A percentile compares a stretch with the other conserved stretches of the same genome.
Evolutionary conservation across 2,329 filamentous ascomycete species (phyloP).

Genomic region (Madurella mycetomatis): DNA sequence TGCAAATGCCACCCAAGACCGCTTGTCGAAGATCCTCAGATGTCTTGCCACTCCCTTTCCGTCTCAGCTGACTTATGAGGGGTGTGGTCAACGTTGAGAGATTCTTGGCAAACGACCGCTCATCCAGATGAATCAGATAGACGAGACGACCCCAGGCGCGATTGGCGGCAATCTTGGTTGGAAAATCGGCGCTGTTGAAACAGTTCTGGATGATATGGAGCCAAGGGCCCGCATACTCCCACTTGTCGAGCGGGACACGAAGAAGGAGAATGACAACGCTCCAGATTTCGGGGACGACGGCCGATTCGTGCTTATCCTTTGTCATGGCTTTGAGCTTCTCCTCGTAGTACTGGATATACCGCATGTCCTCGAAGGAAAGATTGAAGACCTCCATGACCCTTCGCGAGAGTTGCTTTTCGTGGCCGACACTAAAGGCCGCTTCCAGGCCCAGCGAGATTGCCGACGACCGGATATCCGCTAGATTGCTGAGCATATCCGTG

Average conservation of each 20-base stretch:
- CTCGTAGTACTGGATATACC: conserved; percentile 66
- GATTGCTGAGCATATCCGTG: conserved; percentile 71
- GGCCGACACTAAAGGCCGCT: conserved; percentile 64
- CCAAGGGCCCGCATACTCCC: conserved; percentile 72
- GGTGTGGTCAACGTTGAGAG: conserved; percentile 57
- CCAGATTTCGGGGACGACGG: conserved; percentile 83
- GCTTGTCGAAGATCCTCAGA: conserved; percentile 52
- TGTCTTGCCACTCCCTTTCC: conserved; percentile 55
- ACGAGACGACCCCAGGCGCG: conserved; percentile 82
- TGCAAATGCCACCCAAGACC: conserved; percentile 68
- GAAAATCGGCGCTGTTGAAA: conserved; percentile 72
- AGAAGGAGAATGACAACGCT: conserved; percentile 75
- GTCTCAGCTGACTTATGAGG: conserved; percentile 62
- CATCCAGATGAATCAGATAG: conserved; percentile 64
- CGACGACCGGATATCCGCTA: conserved; percentile 69
- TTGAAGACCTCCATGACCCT: conserved; percentile 62
- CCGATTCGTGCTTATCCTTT: conserved; percentile 55
- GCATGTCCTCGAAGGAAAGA: conserved; percentile 53
- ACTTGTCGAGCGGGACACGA: conserved; percentile 60
- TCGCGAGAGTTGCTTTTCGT: conserved; percentile 62
- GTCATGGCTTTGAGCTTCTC: conserved; percentile 65
- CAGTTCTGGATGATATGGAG: conserved; percentile 74
- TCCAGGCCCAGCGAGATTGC: conserved; percentile 72
- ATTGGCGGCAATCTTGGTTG: conserved; percentile 71
- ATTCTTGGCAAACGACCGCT: conserved; percentile 55